Percentiles rank a stretch among this genome's conserved stretches.
phyloP scores from a whole-genome alignment of 2,329 filamentous ascomycete species.

The Hypoxylon sp. region DNA sequence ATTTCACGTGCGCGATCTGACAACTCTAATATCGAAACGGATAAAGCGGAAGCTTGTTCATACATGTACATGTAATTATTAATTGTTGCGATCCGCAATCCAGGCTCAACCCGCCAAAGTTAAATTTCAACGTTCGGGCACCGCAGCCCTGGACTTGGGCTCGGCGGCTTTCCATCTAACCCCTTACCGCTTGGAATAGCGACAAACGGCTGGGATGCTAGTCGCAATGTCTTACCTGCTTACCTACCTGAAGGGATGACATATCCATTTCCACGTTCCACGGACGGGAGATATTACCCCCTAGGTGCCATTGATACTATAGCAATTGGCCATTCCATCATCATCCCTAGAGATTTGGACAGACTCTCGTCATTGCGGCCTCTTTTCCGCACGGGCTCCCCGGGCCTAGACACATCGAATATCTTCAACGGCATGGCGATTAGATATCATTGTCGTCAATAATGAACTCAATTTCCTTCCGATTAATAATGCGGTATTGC shows the following conservation, averaged over 20 bases:
- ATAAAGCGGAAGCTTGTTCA: slow-evolving; percentile 27
- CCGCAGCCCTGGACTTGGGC: slow-evolving; percentile 34
- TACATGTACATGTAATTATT: slow-evolving; percentile 14
- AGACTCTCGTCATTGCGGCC: slow-evolving; percentile 29
- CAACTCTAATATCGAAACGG: slow-evolving; percentile 31
- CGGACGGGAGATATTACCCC: not conserved
- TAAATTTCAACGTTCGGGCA: slow-evolving; percentile 9
- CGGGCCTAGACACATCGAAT: slow-evolving; percentile 1
- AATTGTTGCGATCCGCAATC: slow-evolving; percentile 11
- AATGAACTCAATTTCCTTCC: slow-evolving; percentile 33
- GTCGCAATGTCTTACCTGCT: slow-evolving; percentile 3
- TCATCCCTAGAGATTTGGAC: slow-evolving; percentile 5
- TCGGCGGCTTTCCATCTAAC: not conserved
- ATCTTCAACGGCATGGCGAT: slow-evolving; percentile 7
- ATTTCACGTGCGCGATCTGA: slow-evolving; percentile 19
- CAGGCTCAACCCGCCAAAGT: slow-evolving; percentile 1
- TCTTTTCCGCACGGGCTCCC: slow-evolving; percentile 10
- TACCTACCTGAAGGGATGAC: not conserved
- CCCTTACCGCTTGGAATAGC: slow-evolving; percentile 21
- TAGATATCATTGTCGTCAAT: slow-evolving; percentile 43
- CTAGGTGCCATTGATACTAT: slow-evolving; percentile 16
- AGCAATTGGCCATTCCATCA: slow-evolving; percentile 25
- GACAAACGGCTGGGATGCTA: slow-evolving; percentile 25
- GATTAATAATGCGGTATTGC: not conserved
- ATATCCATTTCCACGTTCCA: slow-evolving; percentile 1